Evolutionary conservation across 1,284 basidiomycete species (phyloP).

Genomic region (Grifola frondosa): DNA sequence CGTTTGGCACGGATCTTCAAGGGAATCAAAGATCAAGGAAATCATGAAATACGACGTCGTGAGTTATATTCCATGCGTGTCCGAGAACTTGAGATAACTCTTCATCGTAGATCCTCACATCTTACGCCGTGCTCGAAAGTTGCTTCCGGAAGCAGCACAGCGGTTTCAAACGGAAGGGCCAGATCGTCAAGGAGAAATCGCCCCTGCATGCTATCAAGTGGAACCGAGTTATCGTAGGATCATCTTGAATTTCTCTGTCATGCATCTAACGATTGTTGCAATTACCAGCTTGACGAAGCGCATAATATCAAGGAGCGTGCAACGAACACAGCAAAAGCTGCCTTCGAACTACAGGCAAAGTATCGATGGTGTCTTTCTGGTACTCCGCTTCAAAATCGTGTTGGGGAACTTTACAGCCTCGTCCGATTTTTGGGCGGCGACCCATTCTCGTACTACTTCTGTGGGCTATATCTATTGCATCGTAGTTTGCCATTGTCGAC

Average conservation of each 20-base stretch:
- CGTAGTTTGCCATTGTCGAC: constrained; percentile 10
- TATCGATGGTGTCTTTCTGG: constrained; percentile 97
- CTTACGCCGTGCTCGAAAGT: constrained; percentile 88
- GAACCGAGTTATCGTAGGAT: constrained; percentile 72
- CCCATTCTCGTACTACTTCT: constrained; percentile 91
- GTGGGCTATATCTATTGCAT: constrained; percentile 47
- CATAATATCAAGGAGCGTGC: constrained; percentile 97
- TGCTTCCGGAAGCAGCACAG: constrained; percentile 91
- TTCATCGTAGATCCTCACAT: constrained; percentile 56
- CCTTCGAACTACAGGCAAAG: constrained; percentile 83
- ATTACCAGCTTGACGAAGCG: constrained; percentile 84
- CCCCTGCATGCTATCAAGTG: constrained; percentile 86
- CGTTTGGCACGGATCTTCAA: constrained; percentile 88
- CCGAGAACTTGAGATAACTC: constrained; percentile 11
- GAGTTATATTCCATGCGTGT: constrained; percentile 26
- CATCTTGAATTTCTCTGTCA: not conserved
- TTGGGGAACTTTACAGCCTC: constrained; percentile 96
- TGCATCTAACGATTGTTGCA: constrained; percentile 9
- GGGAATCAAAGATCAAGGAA: constrained; percentile 62
- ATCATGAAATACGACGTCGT: constrained; percentile 89
- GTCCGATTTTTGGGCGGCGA: constrained; percentile 91
- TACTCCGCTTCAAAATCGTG: constrained; percentile 96
- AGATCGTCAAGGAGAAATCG: constrained; percentile 87
- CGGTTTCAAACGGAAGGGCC: constrained; percentile 87
- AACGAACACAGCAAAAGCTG: constrained; percentile 95